phyloP scores from a whole-genome alignment of 768 basidiomycete genomes.

The Lactarius vividus region DNA sequence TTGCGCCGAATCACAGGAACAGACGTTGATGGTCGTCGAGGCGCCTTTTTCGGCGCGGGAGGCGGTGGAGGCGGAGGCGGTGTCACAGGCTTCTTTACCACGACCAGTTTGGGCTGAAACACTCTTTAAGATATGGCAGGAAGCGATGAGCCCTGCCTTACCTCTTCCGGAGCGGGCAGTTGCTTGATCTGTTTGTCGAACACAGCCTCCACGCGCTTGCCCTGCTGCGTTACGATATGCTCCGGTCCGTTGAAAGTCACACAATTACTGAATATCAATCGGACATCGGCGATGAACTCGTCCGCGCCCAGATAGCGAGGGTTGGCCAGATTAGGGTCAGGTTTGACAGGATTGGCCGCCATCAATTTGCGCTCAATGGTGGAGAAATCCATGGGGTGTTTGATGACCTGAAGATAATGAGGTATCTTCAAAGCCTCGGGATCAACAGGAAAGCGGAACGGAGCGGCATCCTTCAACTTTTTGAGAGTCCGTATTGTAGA shows the following conservation, averaged over 20 bases:
- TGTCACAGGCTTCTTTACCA: constrained; percentile 42
- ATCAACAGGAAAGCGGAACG: constrained; percentile 90
- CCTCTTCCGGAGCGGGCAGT: constrained; percentile 74
- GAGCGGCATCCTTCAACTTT: constrained; percentile 77
- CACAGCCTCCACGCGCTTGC: constrained; percentile 74
- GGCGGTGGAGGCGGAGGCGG: constrained; percentile 41
- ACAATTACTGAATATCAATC: constrained; percentile 86
- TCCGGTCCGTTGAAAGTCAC: constrained; percentile 91
- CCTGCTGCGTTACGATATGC: constrained; percentile 75
- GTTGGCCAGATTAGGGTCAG: constrained; percentile 62
- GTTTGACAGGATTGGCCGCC: constrained; percentile 77
- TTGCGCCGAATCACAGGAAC: constrained; percentile 82
- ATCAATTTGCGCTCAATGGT: constrained; percentile 87
- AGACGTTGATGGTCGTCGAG: constrained; percentile 74
- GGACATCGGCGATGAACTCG: constrained; percentile 83
- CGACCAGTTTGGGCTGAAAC: constrained; percentile 41
- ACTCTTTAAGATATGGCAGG: constrained; percentile 28
- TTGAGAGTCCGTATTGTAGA: constrained; percentile 79
- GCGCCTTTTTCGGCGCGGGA: constrained; percentile 44
- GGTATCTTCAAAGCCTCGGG: constrained; percentile 78
- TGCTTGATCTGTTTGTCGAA: constrained; percentile 89
- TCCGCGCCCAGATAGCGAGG: constrained; percentile 76
- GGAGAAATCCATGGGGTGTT: constrained; percentile 89
- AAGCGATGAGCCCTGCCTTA: constrained; percentile 38
- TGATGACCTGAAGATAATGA: constrained; percentile 85